Evolutionary conservation across 2,329 filamentous ascomycete species (phyloP), one percentile per base, ranked within the genome.

Genomic region (Nemania sp.): DNA sequence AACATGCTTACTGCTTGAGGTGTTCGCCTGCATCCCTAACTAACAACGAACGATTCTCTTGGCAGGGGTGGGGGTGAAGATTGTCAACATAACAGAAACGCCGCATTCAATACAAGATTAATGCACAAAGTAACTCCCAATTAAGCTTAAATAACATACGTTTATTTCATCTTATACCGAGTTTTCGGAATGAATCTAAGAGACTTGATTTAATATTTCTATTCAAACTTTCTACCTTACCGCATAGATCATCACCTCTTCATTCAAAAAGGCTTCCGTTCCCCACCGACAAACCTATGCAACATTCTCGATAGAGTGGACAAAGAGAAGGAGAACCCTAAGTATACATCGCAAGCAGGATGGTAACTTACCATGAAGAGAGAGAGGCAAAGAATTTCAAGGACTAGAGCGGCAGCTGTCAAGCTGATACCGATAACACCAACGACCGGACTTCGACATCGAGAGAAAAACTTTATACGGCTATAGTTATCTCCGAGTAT

Each of bases 331-430:
- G 22, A 45, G 5, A 26, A 5, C 4, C 2, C 5, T 18, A 52
- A n/a, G 11, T 38, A 65, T 13, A 3, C 13, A 8, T 43, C 32
- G 7, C 24, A 43, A 24, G 10, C 1, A 5, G 49, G 27, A 8
- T 38, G 5, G 5, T 54, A 47, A 2, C 26, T 13, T 0, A 27
- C 0, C 3, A 24, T 1, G 7, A 57, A 38, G 22, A 8, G 11
- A 8, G 20, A 2, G 1, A 68, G 35, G 10, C 61, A 58, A 7
- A 60, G 18, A 0, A 53, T 2, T 54, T 66, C 57, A 5, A 66
- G 11, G 8, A 8, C 52, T 15, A 58, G 29, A 26, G 62, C 29
- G 2, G 18, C 20, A 20, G 53, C 24, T 0, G 59, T 22, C 6
- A 64, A 15, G 22, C 10, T 1, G 3, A 61, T 2, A 41, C 26